These are phyloP conservation scores for Astrothelium macrocarpum DNA, from an alignment of 495 filamentous ascomycete genomes.

Conservation along the genomic window DNA sequence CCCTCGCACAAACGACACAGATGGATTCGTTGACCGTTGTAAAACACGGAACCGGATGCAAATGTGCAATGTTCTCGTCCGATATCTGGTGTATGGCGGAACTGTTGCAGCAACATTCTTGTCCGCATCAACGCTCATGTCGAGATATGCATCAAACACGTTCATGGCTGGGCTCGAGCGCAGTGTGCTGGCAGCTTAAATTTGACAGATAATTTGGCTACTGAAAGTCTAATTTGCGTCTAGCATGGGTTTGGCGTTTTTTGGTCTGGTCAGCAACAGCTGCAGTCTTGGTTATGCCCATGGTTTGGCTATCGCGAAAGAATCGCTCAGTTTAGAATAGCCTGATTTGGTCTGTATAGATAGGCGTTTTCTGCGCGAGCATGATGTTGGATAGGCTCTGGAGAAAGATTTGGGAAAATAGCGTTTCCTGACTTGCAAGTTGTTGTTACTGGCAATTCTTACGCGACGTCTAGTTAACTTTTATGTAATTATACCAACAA, in stretches of 20 bases:
- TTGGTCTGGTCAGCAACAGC: neutral
- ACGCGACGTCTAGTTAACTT: neutral
- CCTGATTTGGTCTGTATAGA: neutral
- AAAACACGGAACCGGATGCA: constrained; percentile 49
- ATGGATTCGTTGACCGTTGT: constrained; percentile 51
- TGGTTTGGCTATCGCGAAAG: neutral
- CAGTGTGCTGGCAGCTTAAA: neutral
- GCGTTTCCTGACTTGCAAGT: neutral
- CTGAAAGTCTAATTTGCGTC: neutral
- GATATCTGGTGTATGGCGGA: constrained; percentile 42
- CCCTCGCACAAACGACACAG: constrained; percentile 42
- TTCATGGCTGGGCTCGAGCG: neutral
- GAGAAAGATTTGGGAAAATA: neutral
- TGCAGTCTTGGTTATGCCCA: neutral
- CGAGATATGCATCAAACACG: neutral
- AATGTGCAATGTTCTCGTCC: constrained; percentile 50
- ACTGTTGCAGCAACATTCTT: constrained; percentile 17
- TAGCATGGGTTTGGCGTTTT: neutral
- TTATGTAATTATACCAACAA: neutral
- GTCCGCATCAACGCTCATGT: neutral
- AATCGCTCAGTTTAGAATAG: neutral
- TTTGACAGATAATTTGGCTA: too few species aligned
- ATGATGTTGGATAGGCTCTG: neutral
- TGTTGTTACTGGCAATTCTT: neutral
- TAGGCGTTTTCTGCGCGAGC: neutral